Evolutionary conservation across 2,329 filamentous ascomycete species (phyloP).

Genomic region (Beauveria sp.): DNA sequence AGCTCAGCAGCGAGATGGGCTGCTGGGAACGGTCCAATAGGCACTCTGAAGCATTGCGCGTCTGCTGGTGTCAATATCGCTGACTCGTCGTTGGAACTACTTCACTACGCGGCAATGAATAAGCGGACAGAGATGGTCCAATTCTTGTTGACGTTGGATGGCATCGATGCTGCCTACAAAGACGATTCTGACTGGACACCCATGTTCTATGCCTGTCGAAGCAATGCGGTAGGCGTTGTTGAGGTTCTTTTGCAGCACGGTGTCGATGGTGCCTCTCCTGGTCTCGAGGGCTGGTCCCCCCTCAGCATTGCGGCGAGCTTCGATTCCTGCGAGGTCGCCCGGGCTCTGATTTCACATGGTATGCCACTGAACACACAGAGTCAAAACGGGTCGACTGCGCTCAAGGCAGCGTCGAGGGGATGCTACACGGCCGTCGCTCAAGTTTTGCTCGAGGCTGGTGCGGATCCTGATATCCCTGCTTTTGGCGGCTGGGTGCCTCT

Average conservation of each 20-base stretch:
- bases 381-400: conserved; percentile 11
- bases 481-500: conserved; percentile 12
- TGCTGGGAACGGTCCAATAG: neutral
- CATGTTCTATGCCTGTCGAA: conserved; percentile 10
- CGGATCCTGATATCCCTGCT: conserved; percentile 9
- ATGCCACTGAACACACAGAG: conserved; percentile 7
- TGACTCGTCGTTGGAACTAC: neutral
- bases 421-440: conserved; percentile 8
- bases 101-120: conserved; percentile 8
- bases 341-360: conserved; percentile 8
- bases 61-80: neutral
- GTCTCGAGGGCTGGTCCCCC: conserved; percentile 13
- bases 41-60: neutral
- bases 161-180: conserved; percentile 1
- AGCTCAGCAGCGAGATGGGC: conserved; percentile 6
- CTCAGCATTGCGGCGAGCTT: conserved; percentile 13
- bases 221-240: conserved; percentile 9
- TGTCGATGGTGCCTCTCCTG: neutral
- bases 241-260: conserved; percentile 7
- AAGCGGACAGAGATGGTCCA: neutral
- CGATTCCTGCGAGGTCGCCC: conserved; percentile 9
- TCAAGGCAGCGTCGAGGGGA: conserved; percentile 11
- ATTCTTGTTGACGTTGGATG: conserved; percentile 3
- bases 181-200: conserved; percentile 11
- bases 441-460: conserved; percentile 12